Percentiles rank a stretch among this genome's conserved stretches.
Conservation (phyloP, 345 rosid genomes). For the Crucihimalaya himalaica region DNA sequence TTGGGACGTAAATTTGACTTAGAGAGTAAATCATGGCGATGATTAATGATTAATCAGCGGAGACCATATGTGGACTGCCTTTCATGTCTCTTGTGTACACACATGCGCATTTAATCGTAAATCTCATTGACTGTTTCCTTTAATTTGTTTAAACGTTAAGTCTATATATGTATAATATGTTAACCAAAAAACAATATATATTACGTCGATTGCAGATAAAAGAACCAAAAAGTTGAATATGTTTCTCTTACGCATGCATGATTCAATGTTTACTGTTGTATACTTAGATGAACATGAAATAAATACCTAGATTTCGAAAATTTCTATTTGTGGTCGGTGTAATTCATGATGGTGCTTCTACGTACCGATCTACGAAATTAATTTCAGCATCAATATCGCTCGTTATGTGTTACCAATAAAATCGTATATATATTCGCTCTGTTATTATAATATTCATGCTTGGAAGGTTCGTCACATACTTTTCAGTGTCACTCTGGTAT, state of each 20-base stretch:
- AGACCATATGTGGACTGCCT: slow-evolving; percentile 22
- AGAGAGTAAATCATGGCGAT: slow-evolving; percentile 40
- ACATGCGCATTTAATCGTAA: slow-evolving; percentile 30
- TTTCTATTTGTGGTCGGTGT: background rate
- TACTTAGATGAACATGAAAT: background rate
- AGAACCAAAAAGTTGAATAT: slow-evolving; percentile 1
- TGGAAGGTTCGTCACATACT: slow-evolving; percentile 19
- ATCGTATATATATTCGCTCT: too few relatives aligned
- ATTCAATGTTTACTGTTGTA: background rate
- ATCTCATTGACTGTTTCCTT: slow-evolving; percentile 13
- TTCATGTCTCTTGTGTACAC: slow-evolving; percentile 16
- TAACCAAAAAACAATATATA: background rate
- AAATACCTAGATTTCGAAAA: background rate
- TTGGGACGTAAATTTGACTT: slow-evolving; percentile 7
- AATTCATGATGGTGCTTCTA: background rate
- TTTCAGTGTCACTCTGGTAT: background rate
- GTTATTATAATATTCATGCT: background rate
- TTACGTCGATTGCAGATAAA: slow-evolving; percentile 6
- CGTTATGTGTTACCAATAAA: background rate
- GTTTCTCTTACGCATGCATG: background rate
- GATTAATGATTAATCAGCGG: slow-evolving; percentile 11
- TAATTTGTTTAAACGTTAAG: slow-evolving; percentile 8
- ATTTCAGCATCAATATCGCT: background rate
- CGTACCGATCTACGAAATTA: background rate
- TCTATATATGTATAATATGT: background rate